Evolutionary conservation across 345 rosid species (phyloP), one percentile per base, ranked within the genome.

Genomic region (Acer saccharum): DNA sequence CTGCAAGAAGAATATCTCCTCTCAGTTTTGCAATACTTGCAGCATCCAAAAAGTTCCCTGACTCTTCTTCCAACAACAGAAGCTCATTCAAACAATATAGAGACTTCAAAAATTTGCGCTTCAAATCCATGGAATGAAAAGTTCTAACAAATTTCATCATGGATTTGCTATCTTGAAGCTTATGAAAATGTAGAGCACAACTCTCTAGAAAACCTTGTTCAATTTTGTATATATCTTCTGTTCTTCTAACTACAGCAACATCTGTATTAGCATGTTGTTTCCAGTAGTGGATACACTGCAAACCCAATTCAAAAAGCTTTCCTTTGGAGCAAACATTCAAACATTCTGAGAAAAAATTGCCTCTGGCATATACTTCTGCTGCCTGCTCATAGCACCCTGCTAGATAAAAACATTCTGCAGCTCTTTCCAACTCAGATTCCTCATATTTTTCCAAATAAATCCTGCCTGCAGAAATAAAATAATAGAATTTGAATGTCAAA

Each of bases 381-480:
- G 86, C 88, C 63, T 25, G 62, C 61, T 41, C 54, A 71, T 80
- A 82, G 41, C 69, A 12, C 63, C 78, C 74, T 7, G 88, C 86
- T 7, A 68, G 86, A 73, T 29, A 29, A 65, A 87, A 83, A 72
- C 90, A 84, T 10, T 84, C 87, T 44, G 87, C 90, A 6, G 89
- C 88, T 79, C 67, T 82, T 69, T 73, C 82, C 32, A 75, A 32
- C 12, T 77, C 75, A 46, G 79, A 76, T 14, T 79, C 79, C 63
- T 82, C 85, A 75, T 83, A 84, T 76, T 76, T 76, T 70, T 81
- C 84, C 78, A 82, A 39, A 77, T 80, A 88, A 21, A 84, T 55
- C 43, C 60, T 73, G 35, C 85, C 83, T 88, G 81, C 68, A 69
- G 60, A 9, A 12, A 35, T 13, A 66, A 58, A 58, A 48, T n/a